phyloP scores from a whole-genome alignment of 768 basidiomycete species.

The Xerocomus spinulosus region DNA sequence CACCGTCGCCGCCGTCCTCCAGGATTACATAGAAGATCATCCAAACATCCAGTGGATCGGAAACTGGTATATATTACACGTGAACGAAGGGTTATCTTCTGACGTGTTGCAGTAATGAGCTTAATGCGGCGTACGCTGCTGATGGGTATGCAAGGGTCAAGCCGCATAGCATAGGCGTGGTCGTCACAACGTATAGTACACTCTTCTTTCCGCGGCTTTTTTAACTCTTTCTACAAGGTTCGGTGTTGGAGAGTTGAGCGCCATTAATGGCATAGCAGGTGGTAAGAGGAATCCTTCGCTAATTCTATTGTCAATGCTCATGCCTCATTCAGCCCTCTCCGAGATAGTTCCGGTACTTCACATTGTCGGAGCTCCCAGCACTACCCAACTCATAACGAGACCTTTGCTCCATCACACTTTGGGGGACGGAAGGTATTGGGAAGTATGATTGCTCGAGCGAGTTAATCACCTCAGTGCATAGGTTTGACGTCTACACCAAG shows the following conservation, averaged over 20 bases:
- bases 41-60: constrained; percentile 81
- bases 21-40: constrained; percentile 84
- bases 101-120: constrained; percentile 55
- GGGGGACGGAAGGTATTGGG: constrained; percentile 64
- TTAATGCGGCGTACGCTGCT: constrained; percentile 87
- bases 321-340: constrained; percentile 51
- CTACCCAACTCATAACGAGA: constrained; percentile 60
- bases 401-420: constrained; percentile 86
- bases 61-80: constrained; percentile 51
- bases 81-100: not conserved
- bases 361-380: constrained; percentile 79
- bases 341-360: constrained; percentile 91
- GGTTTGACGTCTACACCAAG: constrained; percentile 75
- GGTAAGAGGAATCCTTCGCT: constrained; percentile 34
- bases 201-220: not conserved
- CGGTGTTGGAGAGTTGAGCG: constrained; percentile 91
- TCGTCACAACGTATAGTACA: constrained; percentile 62
- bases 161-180: constrained; percentile 61
- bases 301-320: constrained; percentile 1
- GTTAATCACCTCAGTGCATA: constrained; percentile 21
- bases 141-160: constrained; percentile 93
- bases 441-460: not conserved
- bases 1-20: not conserved
- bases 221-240: constrained; percentile 43
- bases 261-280: constrained; percentile 80